phyloP scores from a whole-genome alignment of 192 early-diverging fungal genomes.

The Thamnidium elegans region DNA sequence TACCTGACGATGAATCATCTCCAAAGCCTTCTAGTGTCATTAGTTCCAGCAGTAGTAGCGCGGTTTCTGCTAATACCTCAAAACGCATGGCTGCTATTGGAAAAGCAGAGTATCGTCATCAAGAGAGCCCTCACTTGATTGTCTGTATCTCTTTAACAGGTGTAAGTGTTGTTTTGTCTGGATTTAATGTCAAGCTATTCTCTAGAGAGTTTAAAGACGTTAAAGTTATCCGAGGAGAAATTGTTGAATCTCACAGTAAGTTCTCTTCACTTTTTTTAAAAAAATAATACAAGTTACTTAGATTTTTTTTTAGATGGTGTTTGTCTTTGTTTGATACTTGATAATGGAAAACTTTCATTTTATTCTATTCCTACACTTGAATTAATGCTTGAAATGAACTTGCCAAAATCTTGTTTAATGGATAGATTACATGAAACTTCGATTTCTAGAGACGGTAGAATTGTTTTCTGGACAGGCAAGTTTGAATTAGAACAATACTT shows the following conservation, averaged over 20 bases:
- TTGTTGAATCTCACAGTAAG: slow-evolving; percentile 14
- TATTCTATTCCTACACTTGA: slow-evolving; percentile 29
- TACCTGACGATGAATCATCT: not conserved
- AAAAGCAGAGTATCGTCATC: slow-evolving; percentile 16
- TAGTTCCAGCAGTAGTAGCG: not conserved
- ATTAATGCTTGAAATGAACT: slow-evolving; percentile 4
- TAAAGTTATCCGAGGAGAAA: slow-evolving; percentile 15
- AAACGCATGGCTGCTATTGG: slow-evolving; percentile 8
- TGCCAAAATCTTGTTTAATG: not conserved
- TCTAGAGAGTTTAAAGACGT: slow-evolving; percentile 4
- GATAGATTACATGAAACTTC: slow-evolving; percentile 18
- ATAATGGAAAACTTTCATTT: slow-evolving; percentile 19
- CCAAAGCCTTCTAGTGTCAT: not conserved
- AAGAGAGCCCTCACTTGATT: slow-evolving; percentile 30
- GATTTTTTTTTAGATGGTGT: slow-evolving; percentile 7
- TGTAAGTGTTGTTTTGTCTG: slow-evolving; percentile 11
- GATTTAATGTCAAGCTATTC: slow-evolving; percentile 25
- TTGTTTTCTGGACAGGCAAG: slow-evolving; percentile 28
- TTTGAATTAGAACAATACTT: slow-evolving; percentile 29
- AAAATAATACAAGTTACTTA: not conserved
- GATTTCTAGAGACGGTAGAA: slow-evolving; percentile 29
- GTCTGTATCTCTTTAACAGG: slow-evolving; percentile 11
- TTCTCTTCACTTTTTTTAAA: not conserved
- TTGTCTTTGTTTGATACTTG: slow-evolving; percentile 12
- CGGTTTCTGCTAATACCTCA: not conserved